Base-by-base conservation (phyloP, 1,284 basidiomycete species). In the Cryptococcus neoformans region DNA sequence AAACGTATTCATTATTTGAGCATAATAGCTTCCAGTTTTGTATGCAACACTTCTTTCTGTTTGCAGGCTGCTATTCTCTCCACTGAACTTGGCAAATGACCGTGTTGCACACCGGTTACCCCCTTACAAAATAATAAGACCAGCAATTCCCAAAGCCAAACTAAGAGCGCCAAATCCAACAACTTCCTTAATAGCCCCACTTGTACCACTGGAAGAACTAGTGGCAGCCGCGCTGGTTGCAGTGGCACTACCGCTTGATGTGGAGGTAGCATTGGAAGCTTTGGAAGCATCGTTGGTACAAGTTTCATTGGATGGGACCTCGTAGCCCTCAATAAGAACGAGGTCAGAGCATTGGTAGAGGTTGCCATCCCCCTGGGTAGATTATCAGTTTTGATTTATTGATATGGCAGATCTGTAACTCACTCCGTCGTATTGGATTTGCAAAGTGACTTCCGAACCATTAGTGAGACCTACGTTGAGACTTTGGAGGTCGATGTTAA, bases 331-430 rank as follows among this genome's bases (percentile, higher is more conserved):
- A 44, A 83, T 80, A 36, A 91, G 79, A 6, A 85, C 83, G 53
- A 91, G 73, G 74, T 90, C 88, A 46, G 87, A 81, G 68, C 88
- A 90, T 84, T 90, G 87, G 77, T 80, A 89, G 8, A 89, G 80
- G 48, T 77, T 66, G 39, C 85, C 85, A 68, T 90, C 88, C 16
- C 86, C 79, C 80, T 87, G 82, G 21, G 21, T 21, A 21, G 21
- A 21, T 21, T 21, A 21, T 21, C 21, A 21, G 21, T 21, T 21
- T 21, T 21, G 21, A 21, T 21, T 21, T 21, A 21, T 21, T 21
- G 21, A 21, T 21, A 21, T 21, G 21, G 21, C 21, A 21, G 21
- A 21, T 21, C 21, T 21, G 21, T 21, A 17, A 68, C 70, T 62
- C 51, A 72, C 73, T 7, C 72, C 73, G 51, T 69, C 55, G 61